Percentiles rank a stretch among this genome's conserved stretches.
These are phyloP conservation scores for Pythium utonaiense DNA, from an alignment of 352 stramenopile species.

Conservation along the genomic window DNA sequence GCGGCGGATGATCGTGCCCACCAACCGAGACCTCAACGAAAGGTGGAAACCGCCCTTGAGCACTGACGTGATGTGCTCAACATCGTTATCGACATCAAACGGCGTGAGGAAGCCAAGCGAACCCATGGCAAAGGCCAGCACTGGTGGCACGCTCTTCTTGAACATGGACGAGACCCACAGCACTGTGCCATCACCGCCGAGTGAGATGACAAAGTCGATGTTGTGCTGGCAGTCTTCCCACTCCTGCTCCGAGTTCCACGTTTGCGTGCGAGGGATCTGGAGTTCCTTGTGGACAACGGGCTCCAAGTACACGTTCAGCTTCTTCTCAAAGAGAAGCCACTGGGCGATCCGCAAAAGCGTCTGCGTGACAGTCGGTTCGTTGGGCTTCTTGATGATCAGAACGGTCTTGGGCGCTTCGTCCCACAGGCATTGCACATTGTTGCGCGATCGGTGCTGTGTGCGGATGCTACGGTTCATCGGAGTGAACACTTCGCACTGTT, in stretches of 20 bases:
- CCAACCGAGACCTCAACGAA: slow-evolving; percentile 72
- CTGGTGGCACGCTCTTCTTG: slow-evolving; percentile 91
- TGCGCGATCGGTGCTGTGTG: slow-evolving; percentile 79
- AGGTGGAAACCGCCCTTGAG: slow-evolving; percentile 84
- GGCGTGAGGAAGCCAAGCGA: slow-evolving; percentile 96
- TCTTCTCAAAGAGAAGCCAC: slow-evolving; percentile 77
- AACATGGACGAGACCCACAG: slow-evolving; percentile 88
- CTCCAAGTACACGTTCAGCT: slow-evolving; percentile 72
- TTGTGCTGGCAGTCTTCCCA: slow-evolving; percentile 68
- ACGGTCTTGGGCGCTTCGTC: slow-evolving; percentile 77
- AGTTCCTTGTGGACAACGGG: slow-evolving; percentile 70
- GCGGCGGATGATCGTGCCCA: slow-evolving; percentile 65
- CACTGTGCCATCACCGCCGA: slow-evolving; percentile 94
- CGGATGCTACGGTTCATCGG: slow-evolving; percentile 84
- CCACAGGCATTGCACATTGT: slow-evolving; percentile 90
- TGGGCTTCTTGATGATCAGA: slow-evolving; percentile 88
- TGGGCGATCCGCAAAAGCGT: slow-evolving; percentile 58
- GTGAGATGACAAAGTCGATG: slow-evolving; percentile 91
- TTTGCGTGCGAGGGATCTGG: slow-evolving; percentile 47
- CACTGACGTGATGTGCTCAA: slow-evolving; percentile 67
- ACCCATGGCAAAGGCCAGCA: slow-evolving; percentile 94
- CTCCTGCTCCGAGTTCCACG: slow-evolving; percentile 53
- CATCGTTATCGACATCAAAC: slow-evolving; percentile 77
- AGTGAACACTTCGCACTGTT: slow-evolving; percentile 87
- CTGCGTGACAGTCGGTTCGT: slow-evolving; percentile 70